Conservation (phyloP, 2,329 filamentous ascomycete genomes). For the Thelonectria discophora region DNA sequence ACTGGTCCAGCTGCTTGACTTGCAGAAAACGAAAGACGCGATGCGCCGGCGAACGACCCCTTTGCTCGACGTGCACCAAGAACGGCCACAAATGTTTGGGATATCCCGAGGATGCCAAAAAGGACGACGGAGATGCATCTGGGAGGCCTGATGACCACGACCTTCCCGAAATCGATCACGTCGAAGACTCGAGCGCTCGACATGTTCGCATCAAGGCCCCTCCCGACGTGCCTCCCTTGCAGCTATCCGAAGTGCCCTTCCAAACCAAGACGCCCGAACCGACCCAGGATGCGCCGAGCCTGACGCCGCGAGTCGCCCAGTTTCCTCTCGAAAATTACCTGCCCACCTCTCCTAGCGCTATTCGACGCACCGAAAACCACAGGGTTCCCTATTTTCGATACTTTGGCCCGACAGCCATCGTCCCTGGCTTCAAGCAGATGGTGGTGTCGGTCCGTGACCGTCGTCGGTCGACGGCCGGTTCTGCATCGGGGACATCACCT, state of each 20-base stretch:
- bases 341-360: constrained; percentile 52
- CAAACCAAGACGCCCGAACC: constrained; percentile 21
- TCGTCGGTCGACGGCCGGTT: constrained; percentile 66
- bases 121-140: constrained; percentile 46
- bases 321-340: constrained; percentile 33
- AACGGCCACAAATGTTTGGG: constrained; percentile 76
- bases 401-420: constrained; percentile 90
- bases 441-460: constrained; percentile 78
- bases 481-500: constrained; percentile 64
- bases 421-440: constrained; percentile 93
- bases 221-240: constrained; percentile 26
- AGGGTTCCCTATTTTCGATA: constrained; percentile 90
- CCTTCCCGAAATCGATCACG: constrained; percentile 44
- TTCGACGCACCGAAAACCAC: constrained; percentile 63
- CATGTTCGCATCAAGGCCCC: constrained; percentile 22
- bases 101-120: constrained; percentile 66
- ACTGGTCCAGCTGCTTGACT: constrained; percentile 47
- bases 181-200: constrained; percentile 49
- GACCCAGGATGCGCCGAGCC: constrained; percentile 12
- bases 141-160: constrained; percentile 32
- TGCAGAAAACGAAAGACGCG: constrained; percentile 80
- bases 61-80: constrained; percentile 76
- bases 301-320: constrained; percentile 19
- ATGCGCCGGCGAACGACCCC: constrained; percentile 76
- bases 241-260: constrained; percentile 18